Evolutionary conservation across 106 monocot species (phyloP).

Genomic region (Dendrobium officinale): DNA sequence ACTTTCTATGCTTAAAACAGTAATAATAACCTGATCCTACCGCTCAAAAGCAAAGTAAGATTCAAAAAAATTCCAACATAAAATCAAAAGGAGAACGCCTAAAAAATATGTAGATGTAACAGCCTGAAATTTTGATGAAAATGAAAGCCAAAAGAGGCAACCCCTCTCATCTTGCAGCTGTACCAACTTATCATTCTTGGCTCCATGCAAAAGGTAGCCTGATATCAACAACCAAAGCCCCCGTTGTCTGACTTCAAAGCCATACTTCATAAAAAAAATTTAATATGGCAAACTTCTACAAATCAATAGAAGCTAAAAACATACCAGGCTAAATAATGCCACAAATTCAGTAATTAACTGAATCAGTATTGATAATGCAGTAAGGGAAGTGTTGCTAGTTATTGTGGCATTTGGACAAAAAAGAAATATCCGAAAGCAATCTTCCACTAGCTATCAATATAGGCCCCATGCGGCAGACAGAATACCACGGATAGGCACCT

Average conservation of each 20-base stretch:
- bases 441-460: constrained; percentile 1
- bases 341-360: too few relatives aligned
- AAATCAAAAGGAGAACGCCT: too few relatives aligned
- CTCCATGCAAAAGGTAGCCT: constrained; percentile 2
- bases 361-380: too few relatives aligned
- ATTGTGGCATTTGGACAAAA: constrained; percentile 2
- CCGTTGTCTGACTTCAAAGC: constrained; percentile 1
- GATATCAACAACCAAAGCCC: not conserved
- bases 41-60: too few relatives aligned
- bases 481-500: not conserved
- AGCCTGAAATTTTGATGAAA: not conserved
- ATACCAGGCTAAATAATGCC: too few relatives aligned
- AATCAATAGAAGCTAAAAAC: too few relatives aligned
- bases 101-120: too few relatives aligned
- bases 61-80: too few relatives aligned
- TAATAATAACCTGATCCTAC: too few relatives aligned
- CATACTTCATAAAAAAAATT: not conserved
- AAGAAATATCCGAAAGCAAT: not conserved
- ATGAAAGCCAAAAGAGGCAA: not conserved
- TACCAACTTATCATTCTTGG: not conserved
- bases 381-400: not conserved
- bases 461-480: constrained; percentile 4
- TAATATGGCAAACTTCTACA: too few relatives aligned
- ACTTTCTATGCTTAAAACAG: too few relatives aligned
- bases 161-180: not conserved